Percentiles rank a stretch among this genome's conserved stretches.
phyloP scores from a whole-genome alignment of 371 early-diverging fungal genomes.

The Coemansia sp. region DNA sequence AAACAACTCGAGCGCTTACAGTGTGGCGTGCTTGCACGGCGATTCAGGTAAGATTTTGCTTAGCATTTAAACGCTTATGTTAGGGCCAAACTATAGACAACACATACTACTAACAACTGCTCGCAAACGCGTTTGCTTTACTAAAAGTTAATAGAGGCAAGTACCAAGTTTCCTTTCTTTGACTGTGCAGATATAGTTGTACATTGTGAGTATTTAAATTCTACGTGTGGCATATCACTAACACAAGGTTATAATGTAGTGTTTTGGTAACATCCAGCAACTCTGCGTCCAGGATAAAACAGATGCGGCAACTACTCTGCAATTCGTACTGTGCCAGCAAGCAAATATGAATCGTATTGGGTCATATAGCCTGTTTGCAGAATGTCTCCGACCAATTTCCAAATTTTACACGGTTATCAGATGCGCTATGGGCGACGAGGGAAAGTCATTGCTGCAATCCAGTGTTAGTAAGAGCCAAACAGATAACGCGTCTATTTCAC shows the following conservation, averaged over 20 bases:
- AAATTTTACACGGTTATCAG: slow-evolving; percentile 15
- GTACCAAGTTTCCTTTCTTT: background rate
- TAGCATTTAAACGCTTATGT: too few species aligned
- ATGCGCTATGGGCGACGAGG: slow-evolving; percentile 31
- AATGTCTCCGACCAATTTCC: slow-evolving; percentile 19
- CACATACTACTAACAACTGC: background rate
- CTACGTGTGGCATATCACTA: background rate
- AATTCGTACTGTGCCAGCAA: slow-evolving; percentile 39
- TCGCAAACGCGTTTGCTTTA: too few species aligned
- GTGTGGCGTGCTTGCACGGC: slow-evolving; percentile 32
- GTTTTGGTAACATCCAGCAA: slow-evolving; percentile 46
- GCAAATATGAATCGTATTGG: slow-evolving; percentile 23
- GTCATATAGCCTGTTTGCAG: slow-evolving; percentile 20
- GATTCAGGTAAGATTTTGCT: slow-evolving; percentile 25
- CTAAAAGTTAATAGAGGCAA: slow-evolving; percentile 13
- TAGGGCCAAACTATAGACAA: background rate
- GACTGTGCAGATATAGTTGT: background rate
- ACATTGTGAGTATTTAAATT: background rate
- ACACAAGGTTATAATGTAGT: slow-evolving; percentile 17
- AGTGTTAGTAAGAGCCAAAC: slow-evolving; percentile 12
- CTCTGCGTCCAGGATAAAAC: slow-evolving; percentile 46
- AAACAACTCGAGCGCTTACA: slow-evolving; percentile 20
- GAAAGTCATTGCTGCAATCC: slow-evolving; percentile 22
- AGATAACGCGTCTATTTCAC: slow-evolving; percentile 12
- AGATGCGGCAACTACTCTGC: slow-evolving; percentile 22